Conservation (phyloP, 1,139 yeast genomes). For the Kurtzmaniella natalensis region DNA sequence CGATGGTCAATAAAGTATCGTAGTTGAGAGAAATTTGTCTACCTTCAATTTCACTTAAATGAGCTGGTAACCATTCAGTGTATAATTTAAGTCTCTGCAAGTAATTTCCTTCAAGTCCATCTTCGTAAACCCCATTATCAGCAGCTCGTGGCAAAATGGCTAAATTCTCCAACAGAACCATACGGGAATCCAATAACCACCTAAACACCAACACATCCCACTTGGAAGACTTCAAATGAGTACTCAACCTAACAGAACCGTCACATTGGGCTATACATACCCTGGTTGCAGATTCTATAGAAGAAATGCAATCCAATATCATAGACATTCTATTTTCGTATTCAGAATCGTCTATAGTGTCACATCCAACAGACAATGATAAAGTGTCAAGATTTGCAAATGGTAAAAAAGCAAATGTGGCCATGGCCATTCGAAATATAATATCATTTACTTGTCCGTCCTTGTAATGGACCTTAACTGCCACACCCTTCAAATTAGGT, state of each 20-base stretch:
- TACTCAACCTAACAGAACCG: neutral
- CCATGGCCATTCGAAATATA: neutral
- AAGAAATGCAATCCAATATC: neutral
- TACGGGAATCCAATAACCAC: neutral
- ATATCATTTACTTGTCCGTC: neutral
- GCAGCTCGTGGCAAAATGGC: conserved; percentile 44
- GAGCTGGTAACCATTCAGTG: conserved; percentile 42
- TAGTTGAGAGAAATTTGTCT: conserved; percentile 38
- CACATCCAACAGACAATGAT: neutral
- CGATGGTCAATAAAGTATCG: conserved; percentile 55
- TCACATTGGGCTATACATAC: conserved; percentile 2
- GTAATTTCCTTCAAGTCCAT: conserved; percentile 72
- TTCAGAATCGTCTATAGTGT: neutral
- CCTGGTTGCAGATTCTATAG: neutral
- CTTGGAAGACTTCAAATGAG: conserved; percentile 11
- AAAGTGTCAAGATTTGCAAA: neutral
- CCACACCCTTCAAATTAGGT: neutral
- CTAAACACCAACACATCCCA: conserved; percentile 7
- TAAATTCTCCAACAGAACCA: conserved; percentile 27
- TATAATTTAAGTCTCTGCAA: conserved; percentile 51
- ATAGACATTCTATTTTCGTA: neutral
- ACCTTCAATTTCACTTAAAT: conserved; percentile 18
- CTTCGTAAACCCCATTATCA: conserved; percentile 25
- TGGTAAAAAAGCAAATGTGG: neutral
- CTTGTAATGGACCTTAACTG: neutral